Evolutionary conservation across 139 green algal genomes (phyloP).

Genomic region (Chlorella vulgaris): DNA sequence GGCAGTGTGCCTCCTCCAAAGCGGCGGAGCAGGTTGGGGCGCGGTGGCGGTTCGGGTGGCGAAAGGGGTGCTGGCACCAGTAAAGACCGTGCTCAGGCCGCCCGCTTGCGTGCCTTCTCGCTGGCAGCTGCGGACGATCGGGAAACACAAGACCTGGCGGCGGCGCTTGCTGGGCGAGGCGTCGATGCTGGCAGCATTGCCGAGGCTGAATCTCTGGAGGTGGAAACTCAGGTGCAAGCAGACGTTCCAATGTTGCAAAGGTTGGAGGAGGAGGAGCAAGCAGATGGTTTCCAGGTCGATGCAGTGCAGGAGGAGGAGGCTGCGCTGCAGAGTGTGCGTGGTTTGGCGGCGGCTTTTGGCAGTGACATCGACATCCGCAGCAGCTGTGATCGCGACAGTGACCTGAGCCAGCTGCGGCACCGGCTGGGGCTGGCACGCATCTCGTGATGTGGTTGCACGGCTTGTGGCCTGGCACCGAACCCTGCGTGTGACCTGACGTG

Average conservation of each 20-base stretch:
- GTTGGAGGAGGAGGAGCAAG: background rate
- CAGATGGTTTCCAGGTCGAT: too few species aligned
- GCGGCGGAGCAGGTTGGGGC: slow-evolving; percentile 2
- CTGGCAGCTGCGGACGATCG: background rate
- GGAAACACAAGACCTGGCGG: background rate
- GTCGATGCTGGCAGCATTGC: background rate
- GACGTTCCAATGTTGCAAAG: too few species aligned
- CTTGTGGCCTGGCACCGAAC: background rate
- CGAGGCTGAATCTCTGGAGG: too few species aligned
- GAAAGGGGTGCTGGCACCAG: background rate
- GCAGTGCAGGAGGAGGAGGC: background rate
- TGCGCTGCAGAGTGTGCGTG: background rate
- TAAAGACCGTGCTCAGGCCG: background rate
- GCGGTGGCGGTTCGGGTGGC: background rate
- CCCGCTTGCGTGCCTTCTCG: background rate
- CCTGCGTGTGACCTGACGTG: background rate
- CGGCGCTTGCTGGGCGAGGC: background rate
- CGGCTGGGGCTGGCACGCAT: background rate
- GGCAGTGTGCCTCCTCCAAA: background rate
- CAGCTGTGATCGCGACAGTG: background rate
- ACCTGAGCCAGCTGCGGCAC: slow-evolving; percentile 5
- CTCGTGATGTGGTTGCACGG: background rate
- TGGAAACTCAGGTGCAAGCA: too few species aligned
- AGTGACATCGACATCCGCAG: background rate
- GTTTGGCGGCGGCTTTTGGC: background rate